phyloP scores from a whole-genome alignment of 1,284 basidiomycete species.

The Blastosporella zonata region DNA sequence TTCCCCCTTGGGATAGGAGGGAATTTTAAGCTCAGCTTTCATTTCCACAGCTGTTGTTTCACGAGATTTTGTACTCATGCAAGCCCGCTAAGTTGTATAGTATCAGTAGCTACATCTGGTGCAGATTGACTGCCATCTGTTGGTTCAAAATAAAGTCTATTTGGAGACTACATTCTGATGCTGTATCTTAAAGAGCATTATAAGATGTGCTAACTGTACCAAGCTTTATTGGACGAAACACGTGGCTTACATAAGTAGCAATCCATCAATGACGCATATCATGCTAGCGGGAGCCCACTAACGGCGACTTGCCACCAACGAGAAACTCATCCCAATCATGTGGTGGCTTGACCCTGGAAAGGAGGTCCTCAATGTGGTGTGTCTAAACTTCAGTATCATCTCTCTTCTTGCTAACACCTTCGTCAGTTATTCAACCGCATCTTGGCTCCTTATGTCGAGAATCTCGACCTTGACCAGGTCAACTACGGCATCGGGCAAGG shows the following conservation, averaged over 20 bases:
- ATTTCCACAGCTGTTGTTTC: not conserved
- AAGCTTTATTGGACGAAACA: not conserved
- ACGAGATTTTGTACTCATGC: too few relatives aligned
- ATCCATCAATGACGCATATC: slow-evolving; percentile 9
- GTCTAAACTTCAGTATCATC: slow-evolving; percentile 17
- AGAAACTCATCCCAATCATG: slow-evolving; percentile 35
- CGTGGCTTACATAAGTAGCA: slow-evolving; percentile 4
- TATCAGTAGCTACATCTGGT: too few relatives aligned
- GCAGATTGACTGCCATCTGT: too few relatives aligned
- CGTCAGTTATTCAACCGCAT: slow-evolving; percentile 85
- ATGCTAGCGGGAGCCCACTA: not conserved
- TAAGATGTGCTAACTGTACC: not conserved
- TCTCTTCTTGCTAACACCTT: slow-evolving; percentile 3
- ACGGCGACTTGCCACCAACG: not conserved
- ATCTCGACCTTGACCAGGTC: slow-evolving; percentile 92
- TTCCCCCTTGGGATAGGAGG: too few relatives aligned
- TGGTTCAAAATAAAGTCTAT: too few relatives aligned
- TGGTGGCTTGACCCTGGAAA: slow-evolving; percentile 82
- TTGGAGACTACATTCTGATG: too few relatives aligned
- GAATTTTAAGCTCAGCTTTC: not conserved
- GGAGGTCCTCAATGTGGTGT: slow-evolving; percentile 73
- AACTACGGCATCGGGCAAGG: slow-evolving; percentile 95
- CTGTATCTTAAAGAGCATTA: too few relatives aligned
- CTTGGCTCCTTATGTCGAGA: slow-evolving; percentile 95
- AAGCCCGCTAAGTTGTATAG: too few relatives aligned